A percentile compares a stretch with the other conserved stretches of the same genome.
Evolutionary conservation across 495 filamentous ascomycete species (phyloP).

Genomic region (Viridothelium virens): DNA sequence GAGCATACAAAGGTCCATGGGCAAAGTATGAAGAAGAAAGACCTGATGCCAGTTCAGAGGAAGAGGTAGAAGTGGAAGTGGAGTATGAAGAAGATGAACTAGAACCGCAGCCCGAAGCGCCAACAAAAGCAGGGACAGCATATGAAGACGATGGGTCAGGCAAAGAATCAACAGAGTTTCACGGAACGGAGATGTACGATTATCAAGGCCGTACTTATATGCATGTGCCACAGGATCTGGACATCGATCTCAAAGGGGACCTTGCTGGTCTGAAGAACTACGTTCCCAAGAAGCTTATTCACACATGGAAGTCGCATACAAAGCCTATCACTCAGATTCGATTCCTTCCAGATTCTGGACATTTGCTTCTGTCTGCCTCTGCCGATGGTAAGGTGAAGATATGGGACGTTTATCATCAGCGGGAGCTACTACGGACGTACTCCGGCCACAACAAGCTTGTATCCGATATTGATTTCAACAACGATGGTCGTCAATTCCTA

Average conservation of each 20-base stretch:
- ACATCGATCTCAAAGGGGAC: constrained; percentile 79
- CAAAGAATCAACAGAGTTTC: constrained; percentile 76
- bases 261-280: constrained; percentile 68
- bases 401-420: constrained; percentile 86
- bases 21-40: constrained; percentile 64
- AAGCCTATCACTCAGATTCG: constrained; percentile 79
- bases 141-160: constrained; percentile 48
- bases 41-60: constrained; percentile 36
- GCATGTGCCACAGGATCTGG: constrained; percentile 94
- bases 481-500: constrained; percentile 74
- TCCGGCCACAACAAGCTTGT: constrained; percentile 84
- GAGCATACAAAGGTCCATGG: constrained; percentile 89
- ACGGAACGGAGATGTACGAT: constrained; percentile 74
- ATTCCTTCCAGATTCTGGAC: constrained; percentile 79
- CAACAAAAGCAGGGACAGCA: constrained; percentile 52
- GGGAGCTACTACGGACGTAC: constrained; percentile 81
- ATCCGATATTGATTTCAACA: constrained; percentile 82
- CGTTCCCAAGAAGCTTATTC: constrained; percentile 84
- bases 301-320: constrained; percentile 80
- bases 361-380: constrained; percentile 75
- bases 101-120: constrained; percentile 41
- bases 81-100: constrained; percentile 59
- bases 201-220: constrained; percentile 89
- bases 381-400: constrained; percentile 89
- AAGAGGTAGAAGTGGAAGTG: constrained; percentile 45